phyloP scores from a whole-genome alignment of 352 stramenopile species.

The Lagenidium giganteum region DNA sequence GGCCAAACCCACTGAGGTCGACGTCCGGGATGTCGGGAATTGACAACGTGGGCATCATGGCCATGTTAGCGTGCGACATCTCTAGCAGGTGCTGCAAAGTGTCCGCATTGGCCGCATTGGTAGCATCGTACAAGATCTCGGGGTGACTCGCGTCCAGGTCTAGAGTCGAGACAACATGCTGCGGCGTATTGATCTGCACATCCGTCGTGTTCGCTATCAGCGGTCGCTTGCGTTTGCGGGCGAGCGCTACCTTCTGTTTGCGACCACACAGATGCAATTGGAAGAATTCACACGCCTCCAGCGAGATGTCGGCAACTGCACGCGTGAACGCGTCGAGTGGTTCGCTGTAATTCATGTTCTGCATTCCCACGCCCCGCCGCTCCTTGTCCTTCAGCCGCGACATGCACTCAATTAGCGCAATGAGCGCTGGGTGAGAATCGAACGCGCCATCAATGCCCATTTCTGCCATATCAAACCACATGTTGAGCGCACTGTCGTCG shows the following conservation, averaged over 20 bases:
- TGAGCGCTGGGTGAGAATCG: constrained; percentile 38
- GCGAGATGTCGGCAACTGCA: constrained; percentile 36
- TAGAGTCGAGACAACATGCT: no score
- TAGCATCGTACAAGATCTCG: no score
- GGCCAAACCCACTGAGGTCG: constrained; percentile 19
- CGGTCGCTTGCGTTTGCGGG: constrained; percentile 25
- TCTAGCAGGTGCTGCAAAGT: no score
- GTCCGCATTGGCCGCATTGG: no score
- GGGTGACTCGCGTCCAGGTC: no score
- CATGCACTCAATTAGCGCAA: constrained; percentile 56
- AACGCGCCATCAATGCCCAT: constrained; percentile 54
- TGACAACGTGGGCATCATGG: constrained; percentile 44
- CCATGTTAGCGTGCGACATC: no score
- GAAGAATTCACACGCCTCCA: constrained; percentile 55
- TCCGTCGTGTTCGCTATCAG: no score
- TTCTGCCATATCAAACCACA: constrained; percentile 56
- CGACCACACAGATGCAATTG: constrained; percentile 51
- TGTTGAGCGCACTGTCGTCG: constrained; percentile 33
- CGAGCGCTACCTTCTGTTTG: constrained; percentile 30
- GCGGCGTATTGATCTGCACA: no score
- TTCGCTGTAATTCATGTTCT: constrained; percentile 68
- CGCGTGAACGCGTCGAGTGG: constrained; percentile 52
- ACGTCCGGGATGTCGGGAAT: constrained; percentile 63
- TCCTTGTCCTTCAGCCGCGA: constrained; percentile 63
- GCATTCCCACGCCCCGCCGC: constrained; percentile 51